phyloP scores from a whole-genome alignment of 2,329 filamentous ascomycete genomes.

The Amauroascus niger region DNA sequence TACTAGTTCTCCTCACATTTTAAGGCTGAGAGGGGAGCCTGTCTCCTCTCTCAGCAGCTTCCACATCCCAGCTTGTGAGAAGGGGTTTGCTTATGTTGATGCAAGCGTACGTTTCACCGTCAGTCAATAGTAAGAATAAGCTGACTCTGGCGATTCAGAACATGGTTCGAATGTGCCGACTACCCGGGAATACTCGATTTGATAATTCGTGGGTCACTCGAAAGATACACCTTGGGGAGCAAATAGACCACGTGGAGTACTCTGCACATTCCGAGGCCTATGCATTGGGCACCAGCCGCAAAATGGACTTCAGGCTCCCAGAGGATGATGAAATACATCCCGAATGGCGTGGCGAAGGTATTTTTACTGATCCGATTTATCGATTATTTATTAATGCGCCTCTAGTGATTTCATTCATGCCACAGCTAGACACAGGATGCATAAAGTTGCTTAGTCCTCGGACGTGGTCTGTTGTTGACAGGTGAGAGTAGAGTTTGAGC shows the following conservation, averaged over 20 bases:
- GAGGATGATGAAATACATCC: conserved; percentile 75
- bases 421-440: conserved; percentile 59
- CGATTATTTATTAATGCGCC: not conserved
- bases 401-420: conserved; percentile 48
- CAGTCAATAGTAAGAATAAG: not conserved
- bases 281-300: conserved; percentile 59
- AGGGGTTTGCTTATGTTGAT: conserved; percentile 76
- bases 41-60: conserved; percentile 66
- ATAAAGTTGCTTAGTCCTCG: conserved; percentile 70
- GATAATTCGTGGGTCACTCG: conserved; percentile 67
- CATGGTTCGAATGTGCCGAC: conserved; percentile 61
- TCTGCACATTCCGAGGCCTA: conserved; percentile 67
- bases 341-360: conserved; percentile 66
- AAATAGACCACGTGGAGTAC: conserved; percentile 64
- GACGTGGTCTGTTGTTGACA: conserved; percentile 71
- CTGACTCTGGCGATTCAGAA: conserved; percentile 37
- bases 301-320: conserved; percentile 68
- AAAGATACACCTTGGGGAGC: conserved; percentile 60
- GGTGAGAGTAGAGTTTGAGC: conserved; percentile 25
- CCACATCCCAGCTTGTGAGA: conserved; percentile 65
- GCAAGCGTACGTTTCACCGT: conserved; percentile 34
- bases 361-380: conserved; percentile 1
- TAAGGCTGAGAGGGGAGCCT: conserved; percentile 59
- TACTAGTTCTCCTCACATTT: conserved; percentile 62
- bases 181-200: conserved; percentile 59